Evolutionary conservation across 2,329 filamentous ascomycete species (phyloP), one percentile per base, ranked within the genome.

Genomic region (Eutypa lata): DNA sequence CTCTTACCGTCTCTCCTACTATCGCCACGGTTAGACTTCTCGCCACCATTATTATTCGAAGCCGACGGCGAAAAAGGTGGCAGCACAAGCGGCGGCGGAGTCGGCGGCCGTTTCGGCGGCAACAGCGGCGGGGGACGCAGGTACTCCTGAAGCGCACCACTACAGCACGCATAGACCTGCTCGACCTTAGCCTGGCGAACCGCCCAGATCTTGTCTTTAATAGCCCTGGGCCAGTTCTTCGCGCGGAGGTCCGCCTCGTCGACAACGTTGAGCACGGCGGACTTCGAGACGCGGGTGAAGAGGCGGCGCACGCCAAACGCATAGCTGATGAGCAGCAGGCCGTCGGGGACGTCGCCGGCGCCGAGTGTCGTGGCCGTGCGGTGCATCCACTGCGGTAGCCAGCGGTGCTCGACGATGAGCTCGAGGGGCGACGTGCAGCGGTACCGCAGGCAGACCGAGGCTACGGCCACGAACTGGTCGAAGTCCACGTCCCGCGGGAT

Each of bases 311-410:
- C 60, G 3, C 79, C 78, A 62, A 82, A 82, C 0, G 74, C 76
- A 57, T 79, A 82, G 57, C 75, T 77, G 46, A 82, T 79, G 16
- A 80, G 65, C 48, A 82, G 60, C 1, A 81, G 69, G 0, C 75
- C 79, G 42, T 77, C 76, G 0, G 76, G 71, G 69, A 77, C 76
- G 42, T 75, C 71, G n/a, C 78, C 74, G 1, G 1, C 22, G 21
- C 7, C 22, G 42, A 19, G 22, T 3, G 21, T 19, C 13, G 70
- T 72, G 2, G 73, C 73, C 51, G 26, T 6, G 26, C 70, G 71
- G 55, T 77, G 73, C 59, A 77, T 70, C 79, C 78, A 82, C 43
- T 76, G 71, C 1, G 77, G 77, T 18, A 82, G 58, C 79, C 79
- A 82, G 37, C 69, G 59, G 54, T 79, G 74, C 55, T 81, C 77